Conservation (phyloP, 306 rosid species). For the Prunus dulcis region DNA sequence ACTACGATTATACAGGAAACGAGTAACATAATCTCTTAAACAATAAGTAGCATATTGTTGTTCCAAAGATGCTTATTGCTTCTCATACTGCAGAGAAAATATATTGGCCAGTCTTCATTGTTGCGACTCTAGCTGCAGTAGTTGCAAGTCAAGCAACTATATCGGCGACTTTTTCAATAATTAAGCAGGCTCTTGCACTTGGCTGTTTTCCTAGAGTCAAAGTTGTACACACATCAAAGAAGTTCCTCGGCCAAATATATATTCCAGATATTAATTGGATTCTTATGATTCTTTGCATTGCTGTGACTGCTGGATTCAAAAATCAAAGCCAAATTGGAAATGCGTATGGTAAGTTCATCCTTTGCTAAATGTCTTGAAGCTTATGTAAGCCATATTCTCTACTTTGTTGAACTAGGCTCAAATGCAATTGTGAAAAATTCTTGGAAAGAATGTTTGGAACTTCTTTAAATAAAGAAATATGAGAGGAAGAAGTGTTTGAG, state of each 20-base stretch:
- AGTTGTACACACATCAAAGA: constrained; percentile 91
- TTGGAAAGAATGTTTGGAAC: neutral
- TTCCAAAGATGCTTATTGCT: constrained; percentile 33
- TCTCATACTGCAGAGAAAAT: constrained; percentile 52
- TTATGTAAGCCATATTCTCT: neutral
- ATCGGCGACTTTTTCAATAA: constrained; percentile 84
- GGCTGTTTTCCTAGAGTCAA: constrained; percentile 99
- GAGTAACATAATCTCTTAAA: neutral
- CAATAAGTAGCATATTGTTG: neutral
- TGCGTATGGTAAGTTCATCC: constrained; percentile 73
- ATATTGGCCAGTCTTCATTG: constrained; percentile 94
- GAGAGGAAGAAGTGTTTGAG: constrained; percentile 2
- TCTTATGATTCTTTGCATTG: constrained; percentile 95
- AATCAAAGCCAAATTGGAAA: constrained; percentile 96
- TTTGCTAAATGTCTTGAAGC: constrained; percentile 1
- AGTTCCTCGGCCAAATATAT: constrained; percentile 88
- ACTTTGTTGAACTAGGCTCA: neutral
- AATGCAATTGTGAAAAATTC: neutral
- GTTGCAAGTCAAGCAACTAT: constrained; percentile 98
- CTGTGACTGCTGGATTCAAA: constrained; percentile 91
- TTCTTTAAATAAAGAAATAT: neutral
- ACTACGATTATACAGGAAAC: neutral
- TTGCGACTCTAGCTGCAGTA: constrained; percentile 95
- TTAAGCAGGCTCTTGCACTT: constrained; percentile 94
- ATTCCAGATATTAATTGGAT: constrained; percentile 95